Evolutionary conservation across 768 basidiomycete genomes (phyloP).

Genomic region (Phlebiopsis flavidoalba): DNA sequence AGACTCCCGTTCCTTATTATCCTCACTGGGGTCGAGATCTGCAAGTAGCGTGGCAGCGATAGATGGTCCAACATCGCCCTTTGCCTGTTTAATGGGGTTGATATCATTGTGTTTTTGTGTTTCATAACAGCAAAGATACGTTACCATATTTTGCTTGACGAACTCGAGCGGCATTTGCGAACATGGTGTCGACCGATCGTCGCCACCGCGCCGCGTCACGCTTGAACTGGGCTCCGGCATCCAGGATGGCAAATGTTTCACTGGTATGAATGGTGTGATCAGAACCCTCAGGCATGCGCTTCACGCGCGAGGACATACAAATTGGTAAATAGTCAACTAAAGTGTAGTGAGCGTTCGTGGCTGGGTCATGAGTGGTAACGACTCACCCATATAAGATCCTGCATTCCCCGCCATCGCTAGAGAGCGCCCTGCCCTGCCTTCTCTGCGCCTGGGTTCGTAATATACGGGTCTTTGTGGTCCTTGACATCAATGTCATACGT

Average conservation of each 20-base stretch:
- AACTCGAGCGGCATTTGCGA: slow-evolving; percentile 8
- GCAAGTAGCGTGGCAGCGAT: background rate
- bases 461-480: slow-evolving; percentile 12
- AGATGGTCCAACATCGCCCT: background rate
- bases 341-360: background rate
- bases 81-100: background rate
- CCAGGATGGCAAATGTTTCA: slow-evolving; percentile 19
- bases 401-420: slow-evolving; percentile 4
- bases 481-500: slow-evolving; percentile 15
- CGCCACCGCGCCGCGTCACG: slow-evolving; percentile 8
- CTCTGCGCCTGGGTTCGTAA: slow-evolving; percentile 13
- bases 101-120: no score
- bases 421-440: background rate
- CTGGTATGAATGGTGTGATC: background rate
- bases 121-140: background rate
- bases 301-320: background rate
- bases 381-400: slow-evolving; percentile 7
- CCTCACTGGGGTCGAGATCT: background rate
- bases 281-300: no score
- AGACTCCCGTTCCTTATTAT: background rate
- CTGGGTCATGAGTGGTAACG: background rate
- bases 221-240: slow-evolving; percentile 16
- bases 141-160: slow-evolving; percentile 12
- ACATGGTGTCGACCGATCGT: background rate
- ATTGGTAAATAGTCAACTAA: slow-evolving; percentile 9